Evolutionary conservation across 2,329 filamentous ascomycete species (phyloP).

Genomic region (Hymenoscyphus fructigenus): DNA sequence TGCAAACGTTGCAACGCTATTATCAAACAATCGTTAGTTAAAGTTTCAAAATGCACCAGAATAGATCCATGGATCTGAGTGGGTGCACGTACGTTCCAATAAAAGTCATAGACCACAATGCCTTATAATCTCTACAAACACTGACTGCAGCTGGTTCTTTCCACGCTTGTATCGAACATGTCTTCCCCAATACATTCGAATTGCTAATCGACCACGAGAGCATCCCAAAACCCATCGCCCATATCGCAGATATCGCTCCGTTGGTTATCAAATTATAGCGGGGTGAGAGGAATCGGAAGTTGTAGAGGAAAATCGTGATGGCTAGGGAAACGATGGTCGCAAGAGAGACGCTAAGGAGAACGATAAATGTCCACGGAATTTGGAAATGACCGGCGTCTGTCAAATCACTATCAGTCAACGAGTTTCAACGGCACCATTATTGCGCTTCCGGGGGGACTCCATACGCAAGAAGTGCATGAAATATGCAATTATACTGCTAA

Average conservation of each 20-base stretch:
- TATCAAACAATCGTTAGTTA: not conserved
- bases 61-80: not conserved
- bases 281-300: constrained; percentile 34
- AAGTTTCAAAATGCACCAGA: not conserved
- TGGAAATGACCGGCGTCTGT: constrained; percentile 21
- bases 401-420: constrained; percentile 1
- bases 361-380: constrained; percentile 35
- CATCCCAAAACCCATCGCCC: constrained; percentile 31
- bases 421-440: not conserved
- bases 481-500: constrained; percentile 32
- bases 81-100: constrained; percentile 27
- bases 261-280: constrained; percentile 32
- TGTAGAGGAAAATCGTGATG: constrained; percentile 33
- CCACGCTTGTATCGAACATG: constrained; percentile 27
- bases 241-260: constrained; percentile 24
- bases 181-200: constrained; percentile 27
- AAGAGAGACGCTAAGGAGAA: constrained; percentile 28
- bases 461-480: constrained; percentile 34
- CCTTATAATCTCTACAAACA: constrained; percentile 35
- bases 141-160: constrained; percentile 25
- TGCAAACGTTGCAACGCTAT: constrained; percentile 27
- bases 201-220: constrained; percentile 30
- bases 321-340: constrained; percentile 26
- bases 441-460: constrained; percentile 6
- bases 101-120: constrained; percentile 33